Base-by-base conservation (phyloP, 2,329 filamentous ascomycete genomes). In the Cytospora piceae region DNA sequence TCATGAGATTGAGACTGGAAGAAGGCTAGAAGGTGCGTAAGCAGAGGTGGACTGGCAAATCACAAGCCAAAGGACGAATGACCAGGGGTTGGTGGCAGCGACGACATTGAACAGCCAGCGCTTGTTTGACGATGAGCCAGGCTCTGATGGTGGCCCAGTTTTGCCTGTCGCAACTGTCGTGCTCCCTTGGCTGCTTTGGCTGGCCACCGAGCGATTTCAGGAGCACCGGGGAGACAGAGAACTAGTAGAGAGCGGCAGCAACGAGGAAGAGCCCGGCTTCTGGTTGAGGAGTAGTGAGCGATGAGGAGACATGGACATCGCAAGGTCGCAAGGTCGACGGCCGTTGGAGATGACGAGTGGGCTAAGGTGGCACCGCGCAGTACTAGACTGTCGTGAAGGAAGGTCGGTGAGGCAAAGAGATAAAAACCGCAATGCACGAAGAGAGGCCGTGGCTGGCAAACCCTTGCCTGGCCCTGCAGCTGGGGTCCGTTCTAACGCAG, bases 341-440 rank as follows among this genome's bases (percentile, higher is more conserved):
- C 42, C 17, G 42, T 46, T 46, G 42, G 39, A 64, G 55, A 55
- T 24, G 24, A 54, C 20, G 34, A 59, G 55, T 27, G 55, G 22
- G 54, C n/a, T 22, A 64, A 58, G 34, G 37, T 37, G 34, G 52
- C 32, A 65, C 27, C 55, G 37, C 54, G 60, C 60, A 53, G 53
- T 56, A 27, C 37, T 54, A 62, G 60, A 62, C 52, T 56, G 60
- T 42, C 60, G 60, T 62, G 52, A 14, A 76, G 70, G 72, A 77
- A 79, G 20, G 79, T 80, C 79, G 79, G 79, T 81, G 78, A 80
- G 61, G 63, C 59, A 42, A 60, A 32, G 34, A 59, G 63, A 76
- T 70, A 71, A 73, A 71, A 71, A 71, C 77, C 78, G 77, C 79
- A 77, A 70, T 80, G 78, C 78, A 80, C 80, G 78, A 80, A 79